phyloP scores from a whole-genome alignment of 305 asterid species.

The Fraxinus sp. region DNA sequence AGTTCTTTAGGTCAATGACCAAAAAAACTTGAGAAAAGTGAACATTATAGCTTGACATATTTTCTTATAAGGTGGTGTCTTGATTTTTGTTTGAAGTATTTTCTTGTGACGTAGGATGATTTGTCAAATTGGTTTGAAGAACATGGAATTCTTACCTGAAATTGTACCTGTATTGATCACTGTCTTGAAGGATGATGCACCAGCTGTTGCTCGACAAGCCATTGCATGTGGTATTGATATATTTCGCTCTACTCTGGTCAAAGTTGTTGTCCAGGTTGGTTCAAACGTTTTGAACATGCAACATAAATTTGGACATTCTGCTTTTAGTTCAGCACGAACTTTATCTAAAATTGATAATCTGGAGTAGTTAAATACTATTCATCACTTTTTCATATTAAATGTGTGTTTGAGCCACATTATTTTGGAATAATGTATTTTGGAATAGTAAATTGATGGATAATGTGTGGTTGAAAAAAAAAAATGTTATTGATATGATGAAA shows the following conservation, averaged over 20 bases:
- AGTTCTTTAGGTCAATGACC: background rate
- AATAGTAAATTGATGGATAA: too few species aligned
- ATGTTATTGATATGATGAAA: too few species aligned
- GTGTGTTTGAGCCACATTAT: too few species aligned
- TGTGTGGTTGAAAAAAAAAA: too few species aligned
- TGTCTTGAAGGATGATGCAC: slow-evolving; percentile 69
- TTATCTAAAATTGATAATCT: slow-evolving; percentile 8
- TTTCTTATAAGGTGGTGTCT: slow-evolving; percentile 18
- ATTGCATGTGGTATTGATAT: slow-evolving; percentile 73
- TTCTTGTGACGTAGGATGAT: slow-evolving; percentile 54
- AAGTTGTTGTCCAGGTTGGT: slow-evolving; percentile 74
- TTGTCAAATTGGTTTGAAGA: slow-evolving; percentile 75
- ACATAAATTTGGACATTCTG: background rate
- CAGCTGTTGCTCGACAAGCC: slow-evolving; percentile 94
- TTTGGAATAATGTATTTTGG: too few species aligned
- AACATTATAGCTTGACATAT: slow-evolving; percentile 1
- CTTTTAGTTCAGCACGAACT: slow-evolving; percentile 17
- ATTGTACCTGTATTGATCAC: slow-evolving; percentile 69
- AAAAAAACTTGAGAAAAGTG: background rate
- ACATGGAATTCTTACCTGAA: slow-evolving; percentile 70
- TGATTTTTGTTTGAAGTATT: slow-evolving; percentile 18
- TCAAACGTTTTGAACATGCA: slow-evolving; percentile 10
- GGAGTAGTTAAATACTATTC: background rate
- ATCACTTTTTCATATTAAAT: background rate
- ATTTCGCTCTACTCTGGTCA: slow-evolving; percentile 63